Conservation (phyloP, 257 asterid genomes). For the Nicotiana obtusifolia region DNA sequence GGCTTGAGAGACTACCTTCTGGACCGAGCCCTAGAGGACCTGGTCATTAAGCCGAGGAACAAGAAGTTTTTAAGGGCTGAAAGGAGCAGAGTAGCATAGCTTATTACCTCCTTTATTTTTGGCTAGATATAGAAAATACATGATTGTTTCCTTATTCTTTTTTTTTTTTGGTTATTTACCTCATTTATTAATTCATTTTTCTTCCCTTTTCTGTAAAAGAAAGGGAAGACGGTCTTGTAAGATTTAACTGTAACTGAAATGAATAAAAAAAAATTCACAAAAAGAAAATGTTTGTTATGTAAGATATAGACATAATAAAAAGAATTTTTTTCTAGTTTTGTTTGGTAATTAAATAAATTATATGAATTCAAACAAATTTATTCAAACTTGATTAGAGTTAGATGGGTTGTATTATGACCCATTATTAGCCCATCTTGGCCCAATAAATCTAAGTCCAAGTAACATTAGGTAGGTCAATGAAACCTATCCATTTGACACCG, state of each 20-base stretch:
- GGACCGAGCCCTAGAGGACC: constrained; percentile 31
- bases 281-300: no score
- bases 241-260: background rate
- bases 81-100: background rate
- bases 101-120: background rate
- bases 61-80: background rate
- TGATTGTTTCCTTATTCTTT: background rate
- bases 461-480: no score
- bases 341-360: no score
- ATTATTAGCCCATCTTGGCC: no score
- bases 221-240: background rate
- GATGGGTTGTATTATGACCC: no score
- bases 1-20: constrained; percentile 17
- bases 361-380: no score
- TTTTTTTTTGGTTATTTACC: background rate
- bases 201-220: background rate
- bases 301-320: no score
- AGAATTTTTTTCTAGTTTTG: no score
- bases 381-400: no score
- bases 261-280: background rate
- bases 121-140: background rate
- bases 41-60: constrained; percentile 11
- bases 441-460: no score
- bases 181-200: background rate
- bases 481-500: no score